Base-by-base conservation (phyloP, 805 yeast species). In the Saccharomycopsis sp. region DNA sequence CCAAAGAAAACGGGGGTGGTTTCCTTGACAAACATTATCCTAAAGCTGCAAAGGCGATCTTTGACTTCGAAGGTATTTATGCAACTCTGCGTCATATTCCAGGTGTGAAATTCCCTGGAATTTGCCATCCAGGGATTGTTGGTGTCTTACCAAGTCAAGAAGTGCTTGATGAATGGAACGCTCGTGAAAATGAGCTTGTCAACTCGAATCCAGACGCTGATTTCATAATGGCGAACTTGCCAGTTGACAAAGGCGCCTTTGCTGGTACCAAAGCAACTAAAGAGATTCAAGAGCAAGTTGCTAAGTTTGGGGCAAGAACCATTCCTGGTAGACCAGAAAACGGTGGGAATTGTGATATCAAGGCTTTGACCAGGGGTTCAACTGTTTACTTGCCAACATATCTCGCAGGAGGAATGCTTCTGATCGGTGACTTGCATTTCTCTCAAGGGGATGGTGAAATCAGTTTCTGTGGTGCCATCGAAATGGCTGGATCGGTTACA, bases 361-460 rank as follows among this genome's bases (percentile, higher is more conserved):
- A 70, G 53, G 68, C 68, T 45, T 53, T 70, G 18, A 64, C 73
- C 3, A 52, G 72, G 35, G 75, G 75, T 4, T 67, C 75, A 9
- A 68, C 65, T 45, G 63, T 64, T 23, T 69, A 67, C 46, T 55
- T 69, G 33, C 75, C 75, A 2, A 69, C 67, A 18, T 57, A 69
- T 52, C 64, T 69, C 20, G 52, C 53, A 20, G 75, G 75, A 5
- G 75, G 70, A 30, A 64, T 65, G 47, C 57, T 69, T 18, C 63
- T 70, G 19, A 55, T 69, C 29, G 75, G 75, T 4, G 75, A 69
- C 48, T 50, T 69, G 27, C 75, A 69, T 50, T 69, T 70, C 53
- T 63, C 70, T 19, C 74, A 69, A 53, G 75, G 75, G 13, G 75
- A 69, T 49, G 75, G 75, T 12, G 75, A 69, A 47, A 67, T 69